These are phyloP conservation scores for Leptodontidium sp. DNA, from an alignment of 2,329 filamentous ascomycete species.

Conservation along the genomic window DNA sequence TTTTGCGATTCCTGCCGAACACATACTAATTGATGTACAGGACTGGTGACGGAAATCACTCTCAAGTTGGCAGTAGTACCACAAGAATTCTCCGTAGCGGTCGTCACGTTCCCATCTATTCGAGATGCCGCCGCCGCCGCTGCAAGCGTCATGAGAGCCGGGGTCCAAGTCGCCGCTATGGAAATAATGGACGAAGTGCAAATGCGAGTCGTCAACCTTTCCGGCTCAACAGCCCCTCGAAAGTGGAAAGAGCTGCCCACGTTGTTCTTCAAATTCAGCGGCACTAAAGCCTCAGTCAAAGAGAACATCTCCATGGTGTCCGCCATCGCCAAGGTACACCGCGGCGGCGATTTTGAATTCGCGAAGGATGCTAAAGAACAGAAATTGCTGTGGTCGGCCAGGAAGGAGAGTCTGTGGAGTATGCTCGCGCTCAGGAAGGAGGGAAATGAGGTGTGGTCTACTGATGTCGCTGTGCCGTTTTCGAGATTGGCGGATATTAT, in stretches of 20 bases:
- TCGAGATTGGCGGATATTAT: slow-evolving; percentile 76
- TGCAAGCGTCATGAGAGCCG: slow-evolving; percentile 75
- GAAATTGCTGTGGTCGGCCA: slow-evolving; percentile 79
- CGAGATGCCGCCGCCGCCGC: slow-evolving; percentile 79
- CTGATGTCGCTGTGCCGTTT: slow-evolving; percentile 85
- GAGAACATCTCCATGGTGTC: slow-evolving; percentile 79
- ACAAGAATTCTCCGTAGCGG: slow-evolving; percentile 78
- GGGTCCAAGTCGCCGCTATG: slow-evolving; percentile 50
- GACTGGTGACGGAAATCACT: slow-evolving; percentile 83
- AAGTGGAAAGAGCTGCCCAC: slow-evolving; percentile 81
- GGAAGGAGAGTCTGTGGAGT: slow-evolving; percentile 86
- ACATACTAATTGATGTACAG: slow-evolving; percentile 44
- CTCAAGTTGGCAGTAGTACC: slow-evolving; percentile 82
- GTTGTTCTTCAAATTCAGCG: slow-evolving; percentile 87
- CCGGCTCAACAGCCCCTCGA: slow-evolving; percentile 71
- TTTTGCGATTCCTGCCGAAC: too few relatives aligned
- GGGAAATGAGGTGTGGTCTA: slow-evolving; percentile 81
- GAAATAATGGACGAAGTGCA: slow-evolving; percentile 91
- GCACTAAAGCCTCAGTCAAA: slow-evolving; percentile 77
- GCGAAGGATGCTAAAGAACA: slow-evolving; percentile 76
- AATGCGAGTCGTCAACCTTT: slow-evolving; percentile 82
- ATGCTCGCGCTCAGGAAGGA: slow-evolving; percentile 75
- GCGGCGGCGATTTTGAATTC: slow-evolving; percentile 77
- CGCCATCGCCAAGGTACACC: slow-evolving; percentile 69
- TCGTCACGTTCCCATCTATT: slow-evolving; percentile 81